These are phyloP conservation scores for Lactarius indigo DNA, from an alignment of 768 basidiomycete genomes.

Conservation along the genomic window DNA sequence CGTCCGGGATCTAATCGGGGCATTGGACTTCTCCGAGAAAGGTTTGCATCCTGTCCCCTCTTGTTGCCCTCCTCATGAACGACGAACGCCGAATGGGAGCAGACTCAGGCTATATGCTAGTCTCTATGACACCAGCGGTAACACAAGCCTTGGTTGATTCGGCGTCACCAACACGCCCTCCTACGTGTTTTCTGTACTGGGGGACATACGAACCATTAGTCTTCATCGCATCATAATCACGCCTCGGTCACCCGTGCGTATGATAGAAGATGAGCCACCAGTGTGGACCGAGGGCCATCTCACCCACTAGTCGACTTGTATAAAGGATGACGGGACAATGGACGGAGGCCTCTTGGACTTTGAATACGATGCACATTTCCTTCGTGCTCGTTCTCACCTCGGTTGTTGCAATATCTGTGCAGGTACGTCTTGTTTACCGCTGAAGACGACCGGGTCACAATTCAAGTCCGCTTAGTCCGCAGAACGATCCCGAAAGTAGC, in stretches of 20 bases:
- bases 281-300: neutral
- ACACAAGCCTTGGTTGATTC: constrained; percentile 56
- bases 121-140: constrained; percentile 34
- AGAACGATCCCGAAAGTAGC: constrained; percentile 55
- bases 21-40: constrained; percentile 65
- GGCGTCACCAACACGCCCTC: constrained; percentile 47
- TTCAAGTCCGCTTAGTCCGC: constrained; percentile 10
- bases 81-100: neutral
- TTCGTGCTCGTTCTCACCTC: neutral
- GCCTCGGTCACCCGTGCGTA: constrained; percentile 72
- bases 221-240: constrained; percentile 51
- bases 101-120: constrained; percentile 62
- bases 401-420: constrained; percentile 49
- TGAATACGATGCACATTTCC: constrained; percentile 35
- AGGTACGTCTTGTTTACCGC: constrained; percentile 31
- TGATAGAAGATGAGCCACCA: too few species aligned
- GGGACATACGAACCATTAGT: constrained; percentile 61
- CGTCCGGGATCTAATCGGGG: constrained; percentile 66
- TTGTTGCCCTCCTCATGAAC: neutral
- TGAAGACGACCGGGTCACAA: neutral
- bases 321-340: constrained; percentile 57
- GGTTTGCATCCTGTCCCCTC: constrained; percentile 34
- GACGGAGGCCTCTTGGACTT: too few species aligned
- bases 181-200: constrained; percentile 58
- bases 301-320: constrained; percentile 67